Evolutionary conservation across 163 green algal genomes (phyloP).

Genomic region (Coccomyxa subellipsoidea): DNA sequence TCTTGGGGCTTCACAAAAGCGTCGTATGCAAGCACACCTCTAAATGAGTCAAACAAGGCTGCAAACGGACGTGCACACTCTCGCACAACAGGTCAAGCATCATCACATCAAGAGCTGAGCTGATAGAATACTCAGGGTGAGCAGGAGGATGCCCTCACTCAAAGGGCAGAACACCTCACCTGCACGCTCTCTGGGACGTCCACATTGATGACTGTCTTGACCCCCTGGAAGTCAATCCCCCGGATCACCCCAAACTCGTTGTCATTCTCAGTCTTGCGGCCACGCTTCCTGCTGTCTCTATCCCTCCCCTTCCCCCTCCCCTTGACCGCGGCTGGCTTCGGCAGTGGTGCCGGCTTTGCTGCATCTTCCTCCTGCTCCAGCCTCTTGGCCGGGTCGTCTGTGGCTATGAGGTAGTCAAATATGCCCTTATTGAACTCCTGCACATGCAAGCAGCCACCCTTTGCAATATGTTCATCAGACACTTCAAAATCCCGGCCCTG

Average conservation of each 20-base stretch:
- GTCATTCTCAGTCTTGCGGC: constrained; percentile 4
- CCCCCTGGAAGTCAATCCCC: constrained; percentile 97
- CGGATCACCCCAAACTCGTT: constrained; percentile 93
- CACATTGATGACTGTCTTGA: constrained; percentile 91
- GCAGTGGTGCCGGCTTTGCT: background rate
- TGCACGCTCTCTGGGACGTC: constrained; percentile 58
- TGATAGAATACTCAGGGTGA: too few relatives aligned
- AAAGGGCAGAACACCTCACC: background rate
- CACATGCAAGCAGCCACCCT: background rate
- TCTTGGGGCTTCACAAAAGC: too few relatives aligned
- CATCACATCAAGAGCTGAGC: too few relatives aligned
- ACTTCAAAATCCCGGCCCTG: too few relatives aligned
- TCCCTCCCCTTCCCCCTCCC: background rate
- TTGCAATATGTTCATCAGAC: background rate
- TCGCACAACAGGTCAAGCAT: too few relatives aligned
- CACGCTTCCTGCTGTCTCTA: constrained; percentile 8
- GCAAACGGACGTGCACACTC: too few relatives aligned
- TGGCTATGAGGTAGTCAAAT: constrained; percentile 94
- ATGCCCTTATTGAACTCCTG: constrained; percentile 79
- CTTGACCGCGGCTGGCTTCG: background rate
- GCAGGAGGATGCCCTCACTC: background rate
- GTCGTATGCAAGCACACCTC: too few relatives aligned
- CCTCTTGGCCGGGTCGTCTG: constrained; percentile 58
- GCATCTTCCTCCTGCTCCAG: background rate
- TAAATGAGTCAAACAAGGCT: too few relatives aligned